Evolutionary conservation across 176 grass and related monocot genomes (phyloP).

Genomic region (Poa annua): DNA sequence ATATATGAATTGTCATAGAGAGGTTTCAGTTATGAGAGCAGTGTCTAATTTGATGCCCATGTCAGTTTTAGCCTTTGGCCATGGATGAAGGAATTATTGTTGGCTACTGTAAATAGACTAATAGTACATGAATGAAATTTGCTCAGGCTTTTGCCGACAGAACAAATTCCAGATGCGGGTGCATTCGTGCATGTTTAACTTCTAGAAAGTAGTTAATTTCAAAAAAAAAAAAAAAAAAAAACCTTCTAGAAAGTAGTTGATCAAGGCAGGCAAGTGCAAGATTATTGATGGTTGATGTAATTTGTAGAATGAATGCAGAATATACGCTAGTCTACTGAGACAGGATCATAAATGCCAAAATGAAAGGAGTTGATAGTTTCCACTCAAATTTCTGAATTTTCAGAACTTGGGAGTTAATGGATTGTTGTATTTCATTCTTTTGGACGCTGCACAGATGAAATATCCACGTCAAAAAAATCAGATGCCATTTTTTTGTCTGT

Average conservation of each 20-base stretch:
- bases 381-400: neutral
- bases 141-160: neutral
- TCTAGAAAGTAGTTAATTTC: neutral
- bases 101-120: neutral
- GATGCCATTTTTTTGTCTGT: neutral
- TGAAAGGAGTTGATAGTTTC: neutral
- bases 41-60: neutral
- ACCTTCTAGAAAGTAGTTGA: neutral
- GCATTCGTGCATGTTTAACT: neutral
- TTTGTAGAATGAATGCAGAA: neutral
- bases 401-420: neutral
- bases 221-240: no score
- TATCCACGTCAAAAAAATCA: neutral
- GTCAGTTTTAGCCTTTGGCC: neutral
- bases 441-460: neutral
- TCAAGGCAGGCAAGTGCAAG: neutral
- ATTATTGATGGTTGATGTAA: neutral
- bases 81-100: neutral
- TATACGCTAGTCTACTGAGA: neutral
- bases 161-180: neutral
- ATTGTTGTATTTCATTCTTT: neutral
- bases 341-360: neutral
- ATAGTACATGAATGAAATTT: neutral
- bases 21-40: neutral
- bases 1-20: neutral